Conservation (phyloP, 371 early-diverging fungal species). For the Actinomortierella wolfii region DNA sequence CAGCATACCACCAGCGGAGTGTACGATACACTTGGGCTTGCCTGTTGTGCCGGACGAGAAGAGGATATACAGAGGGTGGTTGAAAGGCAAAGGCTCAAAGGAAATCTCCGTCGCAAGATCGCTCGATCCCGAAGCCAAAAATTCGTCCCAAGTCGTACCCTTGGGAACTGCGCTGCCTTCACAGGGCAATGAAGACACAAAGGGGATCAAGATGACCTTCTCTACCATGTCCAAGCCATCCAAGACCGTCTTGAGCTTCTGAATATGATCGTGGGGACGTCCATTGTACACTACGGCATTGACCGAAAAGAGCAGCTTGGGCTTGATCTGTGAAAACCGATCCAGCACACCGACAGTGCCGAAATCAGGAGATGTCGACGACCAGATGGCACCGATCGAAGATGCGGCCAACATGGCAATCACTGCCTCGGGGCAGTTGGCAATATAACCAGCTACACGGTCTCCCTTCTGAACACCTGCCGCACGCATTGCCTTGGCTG, state of each 20-base stretch:
- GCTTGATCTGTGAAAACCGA: slow-evolving; percentile 93
- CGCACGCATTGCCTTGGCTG: slow-evolving; percentile 74
- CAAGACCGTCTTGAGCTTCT: slow-evolving; percentile 76
- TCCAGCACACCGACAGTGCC: slow-evolving; percentile 92
- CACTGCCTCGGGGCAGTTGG: slow-evolving; percentile 88
- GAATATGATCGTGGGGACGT: slow-evolving; percentile 79
- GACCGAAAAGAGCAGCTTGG: slow-evolving; percentile 91
- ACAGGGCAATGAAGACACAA: slow-evolving; percentile 49
- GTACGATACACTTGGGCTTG: slow-evolving; percentile 98
- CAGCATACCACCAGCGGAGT: slow-evolving; percentile 91
- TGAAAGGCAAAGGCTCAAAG: slow-evolving; percentile 89
- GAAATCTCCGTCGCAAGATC: slow-evolving; percentile 41
- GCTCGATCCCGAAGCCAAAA: slow-evolving; percentile 48
- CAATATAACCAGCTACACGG: slow-evolving; percentile 91
- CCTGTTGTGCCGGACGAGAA: slow-evolving; percentile 98
- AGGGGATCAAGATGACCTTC: slow-evolving; percentile 80
- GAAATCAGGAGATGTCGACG: slow-evolving; percentile 95
- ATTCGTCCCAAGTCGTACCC: slow-evolving; percentile 54
- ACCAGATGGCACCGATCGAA: slow-evolving; percentile 96
- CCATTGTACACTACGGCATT: slow-evolving; percentile 92
- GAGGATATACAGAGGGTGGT: slow-evolving; percentile 94
- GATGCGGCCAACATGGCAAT: slow-evolving; percentile 92
- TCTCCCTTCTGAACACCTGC: slow-evolving; percentile 85
- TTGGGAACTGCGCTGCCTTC: slow-evolving; percentile 52
- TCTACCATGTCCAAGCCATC: slow-evolving; percentile 59